Percentiles rank a stretch among this genome's conserved stretches.
Conservation (phyloP, 1,284 basidiomycete species). For the Mycosarcoma mackinlayi region DNA sequence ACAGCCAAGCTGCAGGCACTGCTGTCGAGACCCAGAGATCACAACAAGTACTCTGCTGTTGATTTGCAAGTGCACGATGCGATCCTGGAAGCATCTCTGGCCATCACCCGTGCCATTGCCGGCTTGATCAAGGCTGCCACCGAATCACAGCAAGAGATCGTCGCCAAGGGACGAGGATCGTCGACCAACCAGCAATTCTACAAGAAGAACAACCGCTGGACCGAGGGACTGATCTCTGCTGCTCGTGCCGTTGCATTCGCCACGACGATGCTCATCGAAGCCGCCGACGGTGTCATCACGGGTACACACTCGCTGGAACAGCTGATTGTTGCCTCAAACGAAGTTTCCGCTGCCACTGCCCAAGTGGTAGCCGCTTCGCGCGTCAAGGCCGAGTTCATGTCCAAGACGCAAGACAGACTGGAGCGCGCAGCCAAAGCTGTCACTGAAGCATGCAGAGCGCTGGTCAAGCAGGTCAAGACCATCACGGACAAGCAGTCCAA, state of each 20-base stretch:
- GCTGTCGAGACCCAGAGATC: constrained; percentile 87
- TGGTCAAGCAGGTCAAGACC: constrained; percentile 95
- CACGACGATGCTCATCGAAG: constrained; percentile 95
- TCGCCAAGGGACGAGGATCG: constrained; percentile 90
- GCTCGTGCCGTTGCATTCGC: constrained; percentile 98
- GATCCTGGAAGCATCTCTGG: constrained; percentile 90
- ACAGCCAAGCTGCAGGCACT: constrained; percentile 89
- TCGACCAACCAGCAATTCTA: constrained; percentile 94
- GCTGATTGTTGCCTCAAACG: constrained; percentile 98
- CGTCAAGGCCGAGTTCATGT: constrained; percentile 98
- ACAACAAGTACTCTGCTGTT: constrained; percentile 83
- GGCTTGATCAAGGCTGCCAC: constrained; percentile 95
- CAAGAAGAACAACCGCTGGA: constrained; percentile 99
- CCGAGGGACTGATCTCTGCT: constrained; percentile 97
- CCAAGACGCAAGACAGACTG: constrained; percentile 94
- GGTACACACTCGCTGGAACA: constrained; percentile 97
- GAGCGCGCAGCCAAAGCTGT: constrained; percentile 98
- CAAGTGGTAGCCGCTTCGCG: constrained; percentile 98
- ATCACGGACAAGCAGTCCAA: constrained; percentile 84
- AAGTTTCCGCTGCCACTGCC: constrained; percentile 94
- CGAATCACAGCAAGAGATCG: constrained; percentile 97
- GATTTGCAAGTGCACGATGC: constrained; percentile 98
- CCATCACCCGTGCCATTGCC: constrained; percentile 93
- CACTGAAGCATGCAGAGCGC: constrained; percentile 96
- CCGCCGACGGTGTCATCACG: constrained; percentile 94